Percentiles rank a stretch among this genome's conserved stretches.
These are phyloP conservation scores for Paraurostyla sp. DNA, from an alignment of 73 alveolate species.

Conservation along the genomic window DNA sequence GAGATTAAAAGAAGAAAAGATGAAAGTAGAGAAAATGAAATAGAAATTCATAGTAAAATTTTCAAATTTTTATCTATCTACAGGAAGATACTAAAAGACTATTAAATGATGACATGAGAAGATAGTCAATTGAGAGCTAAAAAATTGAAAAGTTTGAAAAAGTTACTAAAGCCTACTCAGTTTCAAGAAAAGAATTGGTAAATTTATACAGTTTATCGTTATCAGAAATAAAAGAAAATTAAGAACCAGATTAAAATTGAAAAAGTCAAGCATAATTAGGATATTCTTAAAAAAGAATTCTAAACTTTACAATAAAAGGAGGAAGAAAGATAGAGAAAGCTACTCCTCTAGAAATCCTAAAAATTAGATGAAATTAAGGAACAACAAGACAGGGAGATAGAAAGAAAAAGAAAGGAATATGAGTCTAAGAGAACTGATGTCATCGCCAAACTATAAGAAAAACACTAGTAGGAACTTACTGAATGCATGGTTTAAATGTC, in stretches of 20 bases:
- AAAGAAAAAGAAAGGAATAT: slow-evolving; percentile 11
- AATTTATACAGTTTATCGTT: background rate
- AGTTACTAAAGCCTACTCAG: background rate
- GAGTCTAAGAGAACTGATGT: background rate
- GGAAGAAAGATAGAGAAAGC: background rate
- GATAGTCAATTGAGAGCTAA: slow-evolving; percentile 8
- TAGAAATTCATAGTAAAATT: background rate
- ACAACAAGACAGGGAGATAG: background rate
- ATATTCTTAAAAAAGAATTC: background rate
- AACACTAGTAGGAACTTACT: background rate
- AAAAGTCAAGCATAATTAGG: slow-evolving; percentile 6
- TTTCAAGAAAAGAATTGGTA: background rate
- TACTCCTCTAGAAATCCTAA: background rate
- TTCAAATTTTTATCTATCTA: background rate
- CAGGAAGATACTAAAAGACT: slow-evolving; percentile 43
- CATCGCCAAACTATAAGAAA: background rate
- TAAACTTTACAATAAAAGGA: background rate
- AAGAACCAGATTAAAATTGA: background rate
- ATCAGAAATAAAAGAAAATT: background rate
- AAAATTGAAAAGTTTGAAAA: background rate
- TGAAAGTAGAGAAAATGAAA: background rate
- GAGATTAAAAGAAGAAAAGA: background rate
- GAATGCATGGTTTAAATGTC: background rate
- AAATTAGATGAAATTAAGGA: background rate
- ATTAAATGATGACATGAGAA: background rate